Percentiles rank a stretch among this genome's conserved stretches.
Evolutionary conservation across 306 rosid genomes (phyloP).

Genomic region (Prunus mira): DNA sequence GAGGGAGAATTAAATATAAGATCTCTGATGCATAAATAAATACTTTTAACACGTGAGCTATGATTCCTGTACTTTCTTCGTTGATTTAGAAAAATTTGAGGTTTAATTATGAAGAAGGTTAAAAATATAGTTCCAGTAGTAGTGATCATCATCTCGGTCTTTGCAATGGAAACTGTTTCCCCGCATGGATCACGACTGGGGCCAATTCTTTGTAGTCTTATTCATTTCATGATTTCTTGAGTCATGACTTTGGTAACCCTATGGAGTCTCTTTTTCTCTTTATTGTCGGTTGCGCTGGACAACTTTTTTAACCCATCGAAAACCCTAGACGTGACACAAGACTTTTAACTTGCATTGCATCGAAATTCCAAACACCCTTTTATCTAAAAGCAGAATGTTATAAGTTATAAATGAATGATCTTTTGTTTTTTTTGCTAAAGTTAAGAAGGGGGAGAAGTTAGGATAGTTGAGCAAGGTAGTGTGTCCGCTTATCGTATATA

Average conservation of each 20-base stretch:
- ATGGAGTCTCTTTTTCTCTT: not conserved
- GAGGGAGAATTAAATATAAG: too few relatives aligned
- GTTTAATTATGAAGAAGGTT: too few relatives aligned
- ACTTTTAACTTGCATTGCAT: not conserved
- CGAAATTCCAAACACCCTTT: not conserved
- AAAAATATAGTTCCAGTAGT: too few relatives aligned
- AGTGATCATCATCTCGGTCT: not conserved
- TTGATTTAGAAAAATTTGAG: too few relatives aligned
- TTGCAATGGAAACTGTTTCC: not conserved
- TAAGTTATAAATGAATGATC: not conserved
- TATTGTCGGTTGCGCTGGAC: not conserved
- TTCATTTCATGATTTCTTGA: not conserved
- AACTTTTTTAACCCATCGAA: not conserved
- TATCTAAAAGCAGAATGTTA: not conserved
- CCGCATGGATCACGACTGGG: not conserved
- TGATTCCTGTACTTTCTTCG: too few relatives aligned
- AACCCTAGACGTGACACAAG: not conserved
- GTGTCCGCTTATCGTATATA: too few relatives aligned
- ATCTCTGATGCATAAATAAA: too few relatives aligned
- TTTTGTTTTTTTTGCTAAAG: too few relatives aligned
- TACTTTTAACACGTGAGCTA: too few relatives aligned
- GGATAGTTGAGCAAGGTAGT: fast-evolving
- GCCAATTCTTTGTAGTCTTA: not conserved
- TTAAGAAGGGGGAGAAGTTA: too few relatives aligned
- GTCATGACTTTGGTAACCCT: not conserved